Conservation (phyloP, 176 grass and related monocot genomes). For the Otatea glauca region DNA sequence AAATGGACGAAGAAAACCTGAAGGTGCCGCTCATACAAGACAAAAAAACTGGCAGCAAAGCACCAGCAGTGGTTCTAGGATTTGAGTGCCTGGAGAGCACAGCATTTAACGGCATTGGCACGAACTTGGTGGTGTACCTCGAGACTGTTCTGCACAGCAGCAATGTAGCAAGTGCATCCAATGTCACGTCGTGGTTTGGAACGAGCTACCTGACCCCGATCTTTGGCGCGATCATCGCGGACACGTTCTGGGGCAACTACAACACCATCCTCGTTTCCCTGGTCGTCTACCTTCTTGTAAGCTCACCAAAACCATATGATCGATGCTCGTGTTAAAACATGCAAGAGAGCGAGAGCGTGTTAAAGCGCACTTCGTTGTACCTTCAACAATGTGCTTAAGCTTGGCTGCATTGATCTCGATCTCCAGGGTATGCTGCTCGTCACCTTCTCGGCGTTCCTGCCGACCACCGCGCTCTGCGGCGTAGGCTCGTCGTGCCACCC, state of each 20-base stretch:
- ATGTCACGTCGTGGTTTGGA: slow-evolving; percentile 60
- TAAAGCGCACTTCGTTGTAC: too few relatives aligned
- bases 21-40: slow-evolving; percentile 44
- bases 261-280: slow-evolving; percentile 65
- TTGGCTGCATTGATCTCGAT: background rate
- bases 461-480: slow-evolving; percentile 33
- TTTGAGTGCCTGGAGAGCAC: slow-evolving; percentile 60
- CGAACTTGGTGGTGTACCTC: slow-evolving; percentile 74
- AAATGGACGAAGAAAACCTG: slow-evolving; percentile 16
- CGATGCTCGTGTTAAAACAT: background rate
- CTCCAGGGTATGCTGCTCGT: slow-evolving; percentile 55
- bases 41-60: slow-evolving; percentile 43
- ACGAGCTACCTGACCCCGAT: slow-evolving; percentile 67
- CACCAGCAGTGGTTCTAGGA: slow-evolving; percentile 42
- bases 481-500: slow-evolving; percentile 38
- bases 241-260: slow-evolving; percentile 68
- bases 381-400: background rate
- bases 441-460: slow-evolving; percentile 63
- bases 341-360: background rate
- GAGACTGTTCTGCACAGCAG: slow-evolving; percentile 54
- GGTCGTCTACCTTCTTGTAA: slow-evolving; percentile 62
- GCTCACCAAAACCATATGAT: background rate
- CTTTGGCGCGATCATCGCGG: slow-evolving; percentile 66
- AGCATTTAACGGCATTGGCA: slow-evolving; percentile 53
- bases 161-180: slow-evolving; percentile 56